A percentile compares a stretch with the other conserved stretches of the same genome.
phyloP scores from a whole-genome alignment of 352 stramenopile species.

The Phytophthora pinifolia region DNA sequence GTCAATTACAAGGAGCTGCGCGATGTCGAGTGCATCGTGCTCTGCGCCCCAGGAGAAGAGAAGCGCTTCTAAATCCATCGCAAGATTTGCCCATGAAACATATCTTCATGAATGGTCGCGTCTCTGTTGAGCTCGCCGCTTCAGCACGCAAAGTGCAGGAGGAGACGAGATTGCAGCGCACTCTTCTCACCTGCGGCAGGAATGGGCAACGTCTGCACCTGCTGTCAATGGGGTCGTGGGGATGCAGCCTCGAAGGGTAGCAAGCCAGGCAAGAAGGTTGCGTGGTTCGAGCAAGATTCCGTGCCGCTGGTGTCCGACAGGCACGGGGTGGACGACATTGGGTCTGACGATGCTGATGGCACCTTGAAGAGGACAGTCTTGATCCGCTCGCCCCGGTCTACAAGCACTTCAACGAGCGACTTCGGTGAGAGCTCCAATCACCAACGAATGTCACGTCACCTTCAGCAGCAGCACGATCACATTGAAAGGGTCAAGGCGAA shows the following conservation, averaged over 20 bases:
- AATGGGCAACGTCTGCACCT: conserved; percentile 35
- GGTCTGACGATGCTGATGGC: conserved; percentile 34
- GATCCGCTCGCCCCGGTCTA: conserved; percentile 41
- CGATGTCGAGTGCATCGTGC: conserved; percentile 68
- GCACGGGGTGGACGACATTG: conserved; percentile 37
- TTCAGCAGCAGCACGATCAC: conserved; percentile 18
- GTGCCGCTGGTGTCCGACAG: conserved; percentile 55
- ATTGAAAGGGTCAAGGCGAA: conserved; percentile 13
- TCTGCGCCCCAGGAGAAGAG: conserved; percentile 69
- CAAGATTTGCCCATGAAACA: conserved; percentile 4
- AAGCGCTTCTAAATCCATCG: conserved; percentile 33
- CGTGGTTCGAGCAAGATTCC: conserved; percentile 69
- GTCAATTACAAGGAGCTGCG: conserved; percentile 82
- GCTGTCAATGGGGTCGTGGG: conserved; percentile 25
- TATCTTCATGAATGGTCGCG: conserved; percentile 31
- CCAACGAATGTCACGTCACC: conserved; percentile 4
- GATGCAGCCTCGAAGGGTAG: not conserved
- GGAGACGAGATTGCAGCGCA: too few relatives aligned
- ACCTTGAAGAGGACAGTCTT: conserved; percentile 55
- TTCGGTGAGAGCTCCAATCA: conserved; percentile 2
- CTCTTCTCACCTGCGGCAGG: not conserved
- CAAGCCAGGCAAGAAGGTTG: conserved; percentile 32
- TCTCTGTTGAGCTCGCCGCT: conserved; percentile 19
- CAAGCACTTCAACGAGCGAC: conserved; percentile 10
- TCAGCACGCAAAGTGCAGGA: not conserved